Evolutionary conservation across 441 rosid species (phyloP).

Genomic region (Kokia cookei): DNA sequence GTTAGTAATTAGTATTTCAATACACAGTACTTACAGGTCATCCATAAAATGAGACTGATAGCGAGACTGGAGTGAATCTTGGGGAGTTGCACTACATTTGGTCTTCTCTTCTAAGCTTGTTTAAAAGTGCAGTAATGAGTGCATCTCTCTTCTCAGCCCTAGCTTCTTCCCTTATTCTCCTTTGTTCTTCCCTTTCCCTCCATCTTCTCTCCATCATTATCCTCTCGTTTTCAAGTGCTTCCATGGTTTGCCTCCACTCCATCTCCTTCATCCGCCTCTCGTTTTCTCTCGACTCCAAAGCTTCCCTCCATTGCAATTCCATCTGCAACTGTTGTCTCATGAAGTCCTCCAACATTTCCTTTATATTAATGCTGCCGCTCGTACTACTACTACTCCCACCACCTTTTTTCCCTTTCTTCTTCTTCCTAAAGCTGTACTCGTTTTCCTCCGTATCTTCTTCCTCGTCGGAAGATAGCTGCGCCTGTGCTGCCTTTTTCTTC

Average conservation of each 20-base stretch:
- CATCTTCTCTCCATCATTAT: conserved; percentile 68
- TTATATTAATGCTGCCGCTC: conserved; percentile 24
- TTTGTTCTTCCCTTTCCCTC: conserved; percentile 90
- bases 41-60: not conserved
- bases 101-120: conserved; percentile 64
- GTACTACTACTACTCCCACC: conserved; percentile 4
- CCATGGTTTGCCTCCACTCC: conserved; percentile 90
- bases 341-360: conserved; percentile 60
- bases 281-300: conserved; percentile 60
- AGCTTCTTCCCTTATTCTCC: conserved; percentile 77
- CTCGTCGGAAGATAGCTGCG: conserved; percentile 58
- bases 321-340: conserved; percentile 74
- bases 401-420: conserved; percentile 33
- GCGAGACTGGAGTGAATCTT: not conserved
- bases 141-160: conserved; percentile 93
- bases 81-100: conserved; percentile 8
- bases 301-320: conserved; percentile 86
- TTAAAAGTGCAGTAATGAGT: conserved; percentile 68
- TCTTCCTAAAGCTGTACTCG: conserved; percentile 46
- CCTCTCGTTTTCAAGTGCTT: conserved; percentile 79
- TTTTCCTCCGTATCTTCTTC: conserved; percentile 66
- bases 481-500: conserved; percentile 35
- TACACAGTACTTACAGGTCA: not conserved
- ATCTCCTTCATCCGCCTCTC: conserved; percentile 70
- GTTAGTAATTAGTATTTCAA: too few relatives aligned